These are phyloP conservation scores for Collybiopsis luxurians DNA, from an alignment of 768 basidiomycete genomes.

Conservation along the genomic window DNA sequence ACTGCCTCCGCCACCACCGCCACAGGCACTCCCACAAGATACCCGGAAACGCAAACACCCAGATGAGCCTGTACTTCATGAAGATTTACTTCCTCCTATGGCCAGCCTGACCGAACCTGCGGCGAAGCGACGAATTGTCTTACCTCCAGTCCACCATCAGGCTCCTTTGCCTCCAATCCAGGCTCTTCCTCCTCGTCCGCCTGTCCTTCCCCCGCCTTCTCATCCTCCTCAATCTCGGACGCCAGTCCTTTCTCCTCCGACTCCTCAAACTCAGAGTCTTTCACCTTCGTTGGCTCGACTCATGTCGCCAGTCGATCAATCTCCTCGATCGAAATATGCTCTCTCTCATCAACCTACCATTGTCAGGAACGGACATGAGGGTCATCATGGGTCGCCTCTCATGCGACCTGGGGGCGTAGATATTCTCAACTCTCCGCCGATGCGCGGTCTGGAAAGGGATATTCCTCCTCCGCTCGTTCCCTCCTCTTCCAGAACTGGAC, in stretches of 20 bases:
- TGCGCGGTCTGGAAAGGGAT: constrained; percentile 6
- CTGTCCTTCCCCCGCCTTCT: constrained; percentile 23
- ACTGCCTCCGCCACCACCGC: constrained; percentile 35
- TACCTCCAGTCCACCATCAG: constrained; percentile 9
- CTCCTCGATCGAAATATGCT: constrained; percentile 1
- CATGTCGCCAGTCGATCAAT: constrained; percentile 43
- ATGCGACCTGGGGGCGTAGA: constrained; percentile 6
- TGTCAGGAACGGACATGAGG: background rate
- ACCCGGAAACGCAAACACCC: constrained; percentile 45
- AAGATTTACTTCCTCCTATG: constrained; percentile 21
- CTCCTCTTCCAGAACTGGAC: background rate
- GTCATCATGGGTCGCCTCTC: constrained; percentile 1
- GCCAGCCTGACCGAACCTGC: constrained; percentile 20
- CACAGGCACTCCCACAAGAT: constrained; percentile 31
- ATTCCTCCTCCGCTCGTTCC: background rate
- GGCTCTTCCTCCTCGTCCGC: constrained; percentile 26
- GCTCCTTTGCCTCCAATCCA: constrained; percentile 18
- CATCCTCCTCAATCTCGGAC: constrained; percentile 15
- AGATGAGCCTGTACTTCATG: constrained; percentile 32
- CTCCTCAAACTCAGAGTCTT: constrained; percentile 47
- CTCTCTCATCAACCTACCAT: background rate
- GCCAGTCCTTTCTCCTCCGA: constrained; percentile 25
- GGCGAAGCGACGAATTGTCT: constrained; percentile 36
- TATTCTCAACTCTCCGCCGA: constrained; percentile 7
- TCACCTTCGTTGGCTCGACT: constrained; percentile 66